phyloP scores from a whole-genome alignment of 306 rosid species.

The Sicyos baderoa region DNA sequence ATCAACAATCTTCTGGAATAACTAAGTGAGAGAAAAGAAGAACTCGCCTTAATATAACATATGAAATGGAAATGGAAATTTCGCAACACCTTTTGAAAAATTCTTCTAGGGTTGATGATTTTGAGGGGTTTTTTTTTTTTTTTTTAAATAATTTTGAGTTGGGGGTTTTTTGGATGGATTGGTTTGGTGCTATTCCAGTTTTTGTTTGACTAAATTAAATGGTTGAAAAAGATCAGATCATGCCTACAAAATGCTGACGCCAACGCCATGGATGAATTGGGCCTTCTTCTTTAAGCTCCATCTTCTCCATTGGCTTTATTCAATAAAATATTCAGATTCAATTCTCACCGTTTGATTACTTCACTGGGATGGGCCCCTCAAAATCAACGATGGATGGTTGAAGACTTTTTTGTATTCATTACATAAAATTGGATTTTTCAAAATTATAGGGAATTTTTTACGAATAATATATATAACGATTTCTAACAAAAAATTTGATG shows the following conservation, averaged over 20 bases:
- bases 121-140: background rate
- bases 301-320: background rate
- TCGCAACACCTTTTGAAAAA: background rate
- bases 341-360: background rate
- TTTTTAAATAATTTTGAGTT: no score
- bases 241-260: conserved; percentile 13
- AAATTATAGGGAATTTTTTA: no score
- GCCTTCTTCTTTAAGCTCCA: background rate
- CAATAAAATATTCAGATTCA: background rate
- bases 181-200: conserved; percentile 11
- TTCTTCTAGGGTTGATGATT: background rate
- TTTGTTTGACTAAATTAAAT: conserved; percentile 6
- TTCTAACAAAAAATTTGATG: no score
- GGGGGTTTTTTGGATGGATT: background rate
- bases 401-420: background rate
- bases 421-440: no score
- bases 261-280: background rate
- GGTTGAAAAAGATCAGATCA: conserved; percentile 14
- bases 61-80: background rate
- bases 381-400: background rate
- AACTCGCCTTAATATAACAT: conserved; percentile 3
- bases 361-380: background rate
- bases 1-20: conserved; percentile 8
- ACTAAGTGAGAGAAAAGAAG: conserved; percentile 4
- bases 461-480: no score